Evolutionary conservation across 441 rosid species (phyloP).

Genomic region (Geranium incanum): DNA sequence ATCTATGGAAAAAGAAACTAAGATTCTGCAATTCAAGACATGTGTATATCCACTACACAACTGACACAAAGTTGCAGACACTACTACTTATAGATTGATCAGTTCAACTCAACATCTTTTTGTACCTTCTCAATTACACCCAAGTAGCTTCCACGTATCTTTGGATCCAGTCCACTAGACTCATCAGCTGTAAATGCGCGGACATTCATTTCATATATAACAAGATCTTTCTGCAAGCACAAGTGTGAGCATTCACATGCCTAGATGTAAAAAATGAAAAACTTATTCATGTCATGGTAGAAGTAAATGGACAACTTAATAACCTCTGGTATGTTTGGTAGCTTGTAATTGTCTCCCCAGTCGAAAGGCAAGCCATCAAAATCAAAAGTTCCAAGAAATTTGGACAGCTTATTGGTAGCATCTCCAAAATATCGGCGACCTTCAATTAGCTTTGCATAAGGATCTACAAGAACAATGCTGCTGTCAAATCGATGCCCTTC

Average conservation of each 20-base stretch:
- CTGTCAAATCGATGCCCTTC: constrained; percentile 80
- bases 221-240: constrained; percentile 76
- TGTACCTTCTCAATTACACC: constrained; percentile 80
- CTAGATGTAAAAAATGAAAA: constrained; percentile 18
- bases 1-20: neutral
- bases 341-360: constrained; percentile 70
- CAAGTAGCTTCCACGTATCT: constrained; percentile 65
- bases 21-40: neutral
- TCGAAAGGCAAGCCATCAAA: constrained; percentile 68
- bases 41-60: neutral
- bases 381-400: constrained; percentile 78
- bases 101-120: constrained; percentile 10
- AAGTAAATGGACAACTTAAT: constrained; percentile 6
- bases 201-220: constrained; percentile 88
- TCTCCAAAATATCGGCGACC: constrained; percentile 78
- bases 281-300: constrained; percentile 8
- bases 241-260: constrained; percentile 4
- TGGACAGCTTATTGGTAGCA: constrained; percentile 42
- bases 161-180: constrained; percentile 70
- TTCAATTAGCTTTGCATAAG: constrained; percentile 79
- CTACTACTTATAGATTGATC: constrained; percentile 10
- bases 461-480: constrained; percentile 64
- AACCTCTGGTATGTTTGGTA: constrained; percentile 84
- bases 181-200: constrained; percentile 89
- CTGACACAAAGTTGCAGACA: neutral